Evolutionary conservation across 75 land plant genomes (phyloP), one percentile per base, ranked within the genome.

Genomic region (Pinus taeda): DNA sequence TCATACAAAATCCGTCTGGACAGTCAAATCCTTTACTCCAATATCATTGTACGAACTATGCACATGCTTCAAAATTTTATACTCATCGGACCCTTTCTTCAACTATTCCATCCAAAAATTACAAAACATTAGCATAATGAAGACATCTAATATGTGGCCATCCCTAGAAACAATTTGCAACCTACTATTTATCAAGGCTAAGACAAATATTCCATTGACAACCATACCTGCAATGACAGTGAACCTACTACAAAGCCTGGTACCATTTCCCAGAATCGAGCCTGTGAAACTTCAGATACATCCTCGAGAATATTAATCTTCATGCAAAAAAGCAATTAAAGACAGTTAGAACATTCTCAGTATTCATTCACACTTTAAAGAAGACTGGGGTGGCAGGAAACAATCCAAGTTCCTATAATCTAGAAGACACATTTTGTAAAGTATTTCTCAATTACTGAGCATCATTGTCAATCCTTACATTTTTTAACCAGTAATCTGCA

Each of bases 181-280:
- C 49, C 59, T 76, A 18, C 53, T 11, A 2, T 65, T 37, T 26
- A 15, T 33, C 24, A 7, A 7, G 57, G 17, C 73, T 3, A 3
- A 39, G 18, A 8, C 20, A 59, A 39, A 22, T 11, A n/a, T 59
- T 30, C 4, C 1, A 26, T 58, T 13, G 20, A 29, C 30, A 33
- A 80, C 26, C 57, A 61, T 74, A 93, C 98, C 97, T 88, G 91
- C 26, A 96, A 63, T 57, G 87, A 78, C 55, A 96, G 58, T 3
- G 97, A 87, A 18, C 98, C 98, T 61, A 96, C 87, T 63, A 90
- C 86, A 80, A 85, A 91, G 57, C 98, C 97, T 62, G 98, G 98
- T 55, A 94, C 97, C 73, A 96, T 64, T 64, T 96, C 98, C 98
- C 98, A 96, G 80, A 96, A 96, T 14, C 93, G 87, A 83, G 89